These are phyloP conservation scores for Boletus rubropictus DNA, from an alignment of 768 basidiomycete species.

Conservation along the genomic window DNA sequence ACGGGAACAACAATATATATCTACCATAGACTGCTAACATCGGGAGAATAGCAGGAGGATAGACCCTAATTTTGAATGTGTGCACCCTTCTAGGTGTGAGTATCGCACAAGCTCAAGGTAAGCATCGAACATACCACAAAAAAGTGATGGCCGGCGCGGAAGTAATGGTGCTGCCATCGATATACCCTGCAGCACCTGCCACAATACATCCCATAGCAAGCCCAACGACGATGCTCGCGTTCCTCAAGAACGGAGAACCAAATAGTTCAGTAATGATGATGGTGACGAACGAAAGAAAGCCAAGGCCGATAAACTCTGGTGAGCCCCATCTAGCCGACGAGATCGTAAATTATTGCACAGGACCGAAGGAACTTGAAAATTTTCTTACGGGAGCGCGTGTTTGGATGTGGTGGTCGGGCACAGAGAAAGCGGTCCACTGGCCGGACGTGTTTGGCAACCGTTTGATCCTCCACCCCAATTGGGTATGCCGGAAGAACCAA, in stretches of 20 bases:
- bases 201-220: conserved; percentile 76
- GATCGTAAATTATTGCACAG: neutral
- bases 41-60: conserved; percentile 62
- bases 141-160: conserved; percentile 76
- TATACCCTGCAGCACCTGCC: conserved; percentile 73
- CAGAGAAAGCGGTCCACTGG: conserved; percentile 58
- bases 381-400: conserved; percentile 54
- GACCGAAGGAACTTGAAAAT: neutral
- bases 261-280: conserved; percentile 79
- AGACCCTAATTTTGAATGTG: conserved; percentile 70
- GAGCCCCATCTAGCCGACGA: conserved; percentile 59
- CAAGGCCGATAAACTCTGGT: conserved; percentile 79
- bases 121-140: conserved; percentile 45
- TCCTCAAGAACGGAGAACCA: conserved; percentile 81
- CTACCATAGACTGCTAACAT: conserved; percentile 56
- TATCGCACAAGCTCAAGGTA: neutral
- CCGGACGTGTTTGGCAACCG: conserved; percentile 56
- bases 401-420: conserved; percentile 73
- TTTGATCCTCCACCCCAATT: conserved; percentile 87
- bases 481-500: conserved; percentile 66
- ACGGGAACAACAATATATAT: neutral
- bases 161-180: conserved; percentile 58
- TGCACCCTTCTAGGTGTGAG: conserved; percentile 46
- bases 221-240: conserved; percentile 71
- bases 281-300: conserved; percentile 73